These are phyloP conservation scores for Penicillium sp. DNA, from an alignment of 2,329 filamentous ascomycete genomes.

Conservation along the genomic window DNA sequence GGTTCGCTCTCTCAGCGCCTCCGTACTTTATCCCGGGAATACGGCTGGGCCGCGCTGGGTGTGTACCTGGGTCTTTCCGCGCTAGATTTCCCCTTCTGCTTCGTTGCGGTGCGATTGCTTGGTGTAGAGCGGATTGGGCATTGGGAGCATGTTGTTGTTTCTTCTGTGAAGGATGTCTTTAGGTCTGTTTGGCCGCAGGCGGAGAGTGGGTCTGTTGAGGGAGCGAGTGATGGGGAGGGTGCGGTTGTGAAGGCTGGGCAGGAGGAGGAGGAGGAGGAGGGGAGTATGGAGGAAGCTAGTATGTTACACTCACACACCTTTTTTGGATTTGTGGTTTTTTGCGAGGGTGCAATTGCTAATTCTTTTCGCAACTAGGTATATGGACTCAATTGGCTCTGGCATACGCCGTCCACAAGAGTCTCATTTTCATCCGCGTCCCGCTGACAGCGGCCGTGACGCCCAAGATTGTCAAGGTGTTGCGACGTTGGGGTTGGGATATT, in stretches of 20 bases:
- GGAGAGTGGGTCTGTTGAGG: constrained; percentile 8
- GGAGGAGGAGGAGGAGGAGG: constrained; percentile 55
- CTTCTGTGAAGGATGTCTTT: constrained; percentile 43
- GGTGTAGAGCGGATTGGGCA: constrained; percentile 84
- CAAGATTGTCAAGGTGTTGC: constrained; percentile 87
- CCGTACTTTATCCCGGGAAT: constrained; percentile 85
- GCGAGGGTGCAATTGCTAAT: constrained; percentile 6
- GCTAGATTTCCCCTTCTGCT: constrained; percentile 94
- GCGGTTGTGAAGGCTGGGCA: constrained; percentile 64
- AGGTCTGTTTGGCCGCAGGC: constrained; percentile 47
- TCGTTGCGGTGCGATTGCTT: constrained; percentile 79
- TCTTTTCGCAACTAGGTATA: constrained; percentile 58
- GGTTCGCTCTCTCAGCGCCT: constrained; percentile 71
- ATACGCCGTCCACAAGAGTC: constrained; percentile 96
- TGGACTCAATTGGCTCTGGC: constrained; percentile 90
- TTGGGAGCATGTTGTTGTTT: constrained; percentile 53
- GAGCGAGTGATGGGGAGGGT: constrained; percentile 25
- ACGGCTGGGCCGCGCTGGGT: constrained; percentile 92
- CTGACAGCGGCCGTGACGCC: constrained; percentile 88
- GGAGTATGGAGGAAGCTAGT: constrained; percentile 73
- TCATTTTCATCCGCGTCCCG: constrained; percentile 95
- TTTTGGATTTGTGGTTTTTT: neutral
- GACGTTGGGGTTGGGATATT: constrained; percentile 93
- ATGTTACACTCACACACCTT: constrained; percentile 51
- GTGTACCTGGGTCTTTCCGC: constrained; percentile 85